Evolutionary conservation across 495 filamentous ascomycete genomes (phyloP).

Genomic region (Cercophora scortea): DNA sequence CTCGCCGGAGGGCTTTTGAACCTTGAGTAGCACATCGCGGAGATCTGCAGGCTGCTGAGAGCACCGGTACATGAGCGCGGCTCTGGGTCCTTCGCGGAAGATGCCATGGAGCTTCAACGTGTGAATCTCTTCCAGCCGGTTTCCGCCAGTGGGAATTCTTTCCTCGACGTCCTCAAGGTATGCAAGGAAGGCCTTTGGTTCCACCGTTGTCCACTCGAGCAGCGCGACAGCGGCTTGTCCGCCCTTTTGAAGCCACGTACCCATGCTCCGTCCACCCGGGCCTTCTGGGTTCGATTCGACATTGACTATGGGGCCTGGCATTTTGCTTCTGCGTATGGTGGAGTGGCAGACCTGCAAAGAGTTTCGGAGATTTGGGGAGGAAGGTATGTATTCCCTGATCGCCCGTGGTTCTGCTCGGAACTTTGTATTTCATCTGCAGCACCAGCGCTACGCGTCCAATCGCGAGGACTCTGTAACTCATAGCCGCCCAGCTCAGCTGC

Average conservation of each 20-base stretch:
- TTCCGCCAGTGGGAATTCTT: slow-evolving; percentile 2
- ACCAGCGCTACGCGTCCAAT: background rate
- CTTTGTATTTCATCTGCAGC: background rate
- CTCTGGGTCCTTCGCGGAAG: slow-evolving; percentile 3
- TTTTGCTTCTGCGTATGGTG: background rate
- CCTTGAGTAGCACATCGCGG: slow-evolving; percentile 1
- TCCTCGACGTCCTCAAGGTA: background rate
- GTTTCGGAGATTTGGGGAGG: background rate
- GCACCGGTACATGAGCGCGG: slow-evolving; percentile 1
- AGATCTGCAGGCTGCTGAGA: slow-evolving; percentile 5
- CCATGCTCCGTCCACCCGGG: background rate
- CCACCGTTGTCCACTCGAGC: background rate
- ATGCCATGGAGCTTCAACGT: slow-evolving; percentile 2
- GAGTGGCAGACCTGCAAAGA: background rate
- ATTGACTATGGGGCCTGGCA: background rate
- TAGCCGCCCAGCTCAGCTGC: background rate
- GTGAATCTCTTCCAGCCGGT: slow-evolving; percentile 4
- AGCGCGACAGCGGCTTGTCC: background rate
- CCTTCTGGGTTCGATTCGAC: slow-evolving; percentile 1
- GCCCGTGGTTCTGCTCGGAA: slow-evolving; percentile 1
- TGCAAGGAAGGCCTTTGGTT: background rate
- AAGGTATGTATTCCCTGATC: slow-evolving; percentile 1
- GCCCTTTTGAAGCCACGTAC: background rate
- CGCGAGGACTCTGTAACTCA: slow-evolving; percentile 1
- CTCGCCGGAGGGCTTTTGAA: background rate